A percentile compares a stretch with the other conserved stretches of the same genome.
Evolutionary conservation across 805 yeast genomes (phyloP).

Genomic region (Wickerhamiella allomyrinae): DNA sequence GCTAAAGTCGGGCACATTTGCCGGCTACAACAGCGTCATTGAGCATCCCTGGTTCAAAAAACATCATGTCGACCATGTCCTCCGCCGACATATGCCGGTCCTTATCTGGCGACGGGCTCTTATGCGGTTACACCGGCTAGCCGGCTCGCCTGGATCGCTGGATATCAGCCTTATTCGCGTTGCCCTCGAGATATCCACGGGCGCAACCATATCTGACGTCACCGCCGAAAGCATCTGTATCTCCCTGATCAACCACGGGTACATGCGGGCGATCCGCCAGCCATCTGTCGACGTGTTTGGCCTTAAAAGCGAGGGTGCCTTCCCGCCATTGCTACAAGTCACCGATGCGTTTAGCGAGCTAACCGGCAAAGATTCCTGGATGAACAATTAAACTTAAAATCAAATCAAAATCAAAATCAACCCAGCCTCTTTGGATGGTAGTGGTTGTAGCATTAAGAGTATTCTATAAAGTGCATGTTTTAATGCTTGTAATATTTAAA

Average conservation of each 20-base stretch:
- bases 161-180: slow-evolving; percentile 7
- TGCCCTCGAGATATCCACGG: background rate
- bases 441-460: too few species aligned
- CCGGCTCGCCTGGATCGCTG: slow-evolving; percentile 8
- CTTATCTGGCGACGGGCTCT: slow-evolving; percentile 22
- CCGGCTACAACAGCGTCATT: slow-evolving; percentile 24
- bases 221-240: slow-evolving; percentile 16
- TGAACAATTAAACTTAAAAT: background rate
- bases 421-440: too few species aligned
- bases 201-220: background rate
- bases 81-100: slow-evolving; percentile 18
- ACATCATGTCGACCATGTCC: slow-evolving; percentile 17
- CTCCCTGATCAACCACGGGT: slow-evolving; percentile 18
- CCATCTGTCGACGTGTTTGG: background rate
- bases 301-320: slow-evolving; percentile 1
- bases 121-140: slow-evolving; percentile 8
- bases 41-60: slow-evolving; percentile 19
- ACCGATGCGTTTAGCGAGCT: slow-evolving; percentile 1
- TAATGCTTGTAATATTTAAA: too few species aligned
- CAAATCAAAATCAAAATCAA: too few species aligned
- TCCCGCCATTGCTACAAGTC: slow-evolving; percentile 1
- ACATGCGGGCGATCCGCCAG: background rate
- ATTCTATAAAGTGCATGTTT: too few species aligned
- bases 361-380: background rate
- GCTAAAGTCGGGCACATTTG: slow-evolving; percentile 31